Conservation (phyloP, 192 early-diverging fungal species). For the Coemansia sp. region DNA sequence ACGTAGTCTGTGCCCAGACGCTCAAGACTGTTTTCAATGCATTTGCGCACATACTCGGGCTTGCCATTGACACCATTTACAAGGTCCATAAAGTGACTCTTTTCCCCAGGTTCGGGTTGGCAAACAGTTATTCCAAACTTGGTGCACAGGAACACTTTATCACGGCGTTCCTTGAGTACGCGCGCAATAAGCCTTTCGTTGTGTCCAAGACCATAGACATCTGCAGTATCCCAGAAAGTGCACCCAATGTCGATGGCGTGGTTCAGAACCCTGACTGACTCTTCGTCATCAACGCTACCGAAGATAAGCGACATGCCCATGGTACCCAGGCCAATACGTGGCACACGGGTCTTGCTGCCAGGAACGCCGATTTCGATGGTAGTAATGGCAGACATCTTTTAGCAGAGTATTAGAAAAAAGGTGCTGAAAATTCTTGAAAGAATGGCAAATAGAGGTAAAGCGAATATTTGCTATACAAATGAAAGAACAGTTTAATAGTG, state of each 20-base stretch:
- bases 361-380: slow-evolving; percentile 35
- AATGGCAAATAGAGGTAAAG: no score
- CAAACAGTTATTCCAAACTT: slow-evolving; percentile 58
- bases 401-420: not conserved
- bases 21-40: slow-evolving; percentile 1
- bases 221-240: slow-evolving; percentile 62
- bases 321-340: slow-evolving; percentile 41
- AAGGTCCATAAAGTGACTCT: not conserved
- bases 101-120: not conserved
- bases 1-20: slow-evolving; percentile 46
- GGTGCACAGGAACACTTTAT: slow-evolving; percentile 62
- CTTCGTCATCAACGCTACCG: slow-evolving; percentile 26
- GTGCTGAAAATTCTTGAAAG: no score
- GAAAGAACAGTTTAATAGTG: no score
- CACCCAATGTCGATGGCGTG: slow-evolving; percentile 59
- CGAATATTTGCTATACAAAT: no score
- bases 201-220: slow-evolving; percentile 59
- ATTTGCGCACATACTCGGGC: slow-evolving; percentile 54
- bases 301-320: slow-evolving; percentile 51
- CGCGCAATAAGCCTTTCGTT: slow-evolving; percentile 61
- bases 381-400: not conserved
- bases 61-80: slow-evolving; percentile 36
- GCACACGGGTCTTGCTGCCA: slow-evolving; percentile 24
- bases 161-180: slow-evolving; percentile 53
- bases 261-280: slow-evolving; percentile 51